Percentiles rank a stretch among this genome's conserved stretches.
These are phyloP conservation scores for Lentinula aciculospora DNA, from an alignment of 768 basidiomycete species.

Conservation along the genomic window DNA sequence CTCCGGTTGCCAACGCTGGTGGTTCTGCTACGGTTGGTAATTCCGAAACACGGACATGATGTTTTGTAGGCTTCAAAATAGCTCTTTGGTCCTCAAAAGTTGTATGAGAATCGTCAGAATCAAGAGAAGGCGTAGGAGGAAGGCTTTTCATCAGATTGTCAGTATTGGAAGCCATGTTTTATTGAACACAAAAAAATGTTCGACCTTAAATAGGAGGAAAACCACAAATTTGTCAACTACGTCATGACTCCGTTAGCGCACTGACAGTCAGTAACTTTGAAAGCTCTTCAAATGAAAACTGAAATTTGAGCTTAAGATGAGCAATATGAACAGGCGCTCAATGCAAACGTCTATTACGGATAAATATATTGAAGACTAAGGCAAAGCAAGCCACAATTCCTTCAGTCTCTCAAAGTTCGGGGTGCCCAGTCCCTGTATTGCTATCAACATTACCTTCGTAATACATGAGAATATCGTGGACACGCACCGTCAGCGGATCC, in stretches of 20 bases:
- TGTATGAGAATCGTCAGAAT: not conserved
- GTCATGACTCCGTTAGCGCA: not conserved
- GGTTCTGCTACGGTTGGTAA: not conserved
- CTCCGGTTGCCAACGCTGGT: not conserved
- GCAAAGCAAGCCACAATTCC: conserved; percentile 26
- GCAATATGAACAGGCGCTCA: too few relatives aligned
- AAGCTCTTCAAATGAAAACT: too few relatives aligned
- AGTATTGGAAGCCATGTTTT: not conserved
- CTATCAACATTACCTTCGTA: not conserved
- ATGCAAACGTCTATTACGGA: too few relatives aligned
- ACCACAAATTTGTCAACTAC: not conserved
- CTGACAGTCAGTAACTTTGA: too few relatives aligned
- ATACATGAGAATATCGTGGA: not conserved
- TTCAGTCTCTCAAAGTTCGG: conserved; percentile 28
- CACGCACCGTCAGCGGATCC: conserved; percentile 19
- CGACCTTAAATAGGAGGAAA: not conserved
- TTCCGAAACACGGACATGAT: not conserved
- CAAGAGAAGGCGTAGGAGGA: not conserved
- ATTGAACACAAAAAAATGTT: not conserved
- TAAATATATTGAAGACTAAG: too few relatives aligned
- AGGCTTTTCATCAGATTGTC: not conserved
- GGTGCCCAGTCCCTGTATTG: conserved; percentile 27
- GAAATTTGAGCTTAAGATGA: too few relatives aligned
- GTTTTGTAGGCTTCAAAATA: not conserved
- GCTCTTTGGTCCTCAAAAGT: not conserved